These are phyloP conservation scores for Kluyveromyces marxianus DNA, from an alignment of 1,139 yeast genomes.

Conservation along the genomic window DNA sequence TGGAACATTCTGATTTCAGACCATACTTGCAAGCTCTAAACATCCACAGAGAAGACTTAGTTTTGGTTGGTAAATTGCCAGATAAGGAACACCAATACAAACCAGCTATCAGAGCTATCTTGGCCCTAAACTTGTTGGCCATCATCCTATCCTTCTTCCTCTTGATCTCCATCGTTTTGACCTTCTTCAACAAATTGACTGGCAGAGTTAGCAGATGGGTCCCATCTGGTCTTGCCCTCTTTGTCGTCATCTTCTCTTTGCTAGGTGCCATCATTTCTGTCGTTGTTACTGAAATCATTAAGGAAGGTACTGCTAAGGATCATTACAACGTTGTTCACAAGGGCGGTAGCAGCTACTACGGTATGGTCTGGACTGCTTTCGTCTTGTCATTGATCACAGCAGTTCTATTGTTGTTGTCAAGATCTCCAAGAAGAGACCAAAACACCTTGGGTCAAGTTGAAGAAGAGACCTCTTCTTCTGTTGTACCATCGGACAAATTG, in stretches of 20 bases:
- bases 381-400: slow-evolving; percentile 19
- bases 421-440: slow-evolving; percentile 5
- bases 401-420: slow-evolving; percentile 7
- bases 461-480: neutral
- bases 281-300: slow-evolving; percentile 26
- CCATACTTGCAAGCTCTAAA: slow-evolving; percentile 27
- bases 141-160: slow-evolving; percentile 20
- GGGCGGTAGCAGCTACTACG: slow-evolving; percentile 21
- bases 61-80: slow-evolving; percentile 26
- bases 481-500: slow-evolving; percentile 5
- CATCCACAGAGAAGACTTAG: slow-evolving; percentile 22
- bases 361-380: slow-evolving; percentile 28
- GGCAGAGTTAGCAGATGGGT: slow-evolving; percentile 3
- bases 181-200: slow-evolving; percentile 4
- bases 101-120: slow-evolving; percentile 25
- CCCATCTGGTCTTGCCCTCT: slow-evolving; percentile 10
- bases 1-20: slow-evolving; percentile 24
- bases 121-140: slow-evolving; percentile 24
- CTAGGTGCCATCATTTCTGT: slow-evolving; percentile 18
- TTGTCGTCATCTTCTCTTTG: slow-evolving; percentile 20
- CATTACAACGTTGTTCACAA: slow-evolving; percentile 24
- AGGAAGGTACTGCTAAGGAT: slow-evolving; percentile 27
- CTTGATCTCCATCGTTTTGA: slow-evolving; percentile 9
- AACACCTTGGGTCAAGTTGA: slow-evolving; percentile 5
- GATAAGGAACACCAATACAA: slow-evolving; percentile 24